These are phyloP conservation scores for Lunularia cruciata DNA, from an alignment of 225 moss, liverwort and hornwort species.

Conservation along the genomic window DNA sequence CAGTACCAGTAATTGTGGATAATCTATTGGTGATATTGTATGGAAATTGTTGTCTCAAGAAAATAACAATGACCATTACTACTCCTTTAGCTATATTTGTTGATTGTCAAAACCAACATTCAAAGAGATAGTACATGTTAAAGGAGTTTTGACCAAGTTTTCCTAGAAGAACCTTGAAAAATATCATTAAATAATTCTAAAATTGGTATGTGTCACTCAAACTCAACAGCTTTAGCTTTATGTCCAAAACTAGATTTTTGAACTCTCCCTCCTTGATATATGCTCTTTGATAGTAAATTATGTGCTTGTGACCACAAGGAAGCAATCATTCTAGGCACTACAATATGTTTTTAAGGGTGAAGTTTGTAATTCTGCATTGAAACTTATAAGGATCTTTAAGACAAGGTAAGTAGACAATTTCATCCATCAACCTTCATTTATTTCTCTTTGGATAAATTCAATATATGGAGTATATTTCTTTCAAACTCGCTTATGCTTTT, in stretches of 20 bases:
- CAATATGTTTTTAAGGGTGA: too few species aligned
- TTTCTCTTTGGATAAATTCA: too few species aligned
- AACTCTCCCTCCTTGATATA: neutral
- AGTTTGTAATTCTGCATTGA: too few species aligned
- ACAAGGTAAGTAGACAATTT: too few species aligned
- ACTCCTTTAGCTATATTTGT: conserved; percentile 52
- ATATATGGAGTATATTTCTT: too few species aligned
- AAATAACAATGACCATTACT: conserved; percentile 54
- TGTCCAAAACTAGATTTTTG: too few species aligned
- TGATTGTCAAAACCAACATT: conserved; percentile 29
- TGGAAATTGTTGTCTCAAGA: conserved; percentile 72
- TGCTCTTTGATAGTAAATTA: neutral
- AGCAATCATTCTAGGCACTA: conserved; percentile 82
- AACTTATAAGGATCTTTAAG: too few species aligned
- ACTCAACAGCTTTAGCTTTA: too few species aligned
- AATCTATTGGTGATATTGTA: conserved; percentile 64
- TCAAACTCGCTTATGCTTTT: too few species aligned
- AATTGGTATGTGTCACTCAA: conserved; percentile 64
- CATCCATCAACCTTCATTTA: too few species aligned
- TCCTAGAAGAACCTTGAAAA: conserved; percentile 58
- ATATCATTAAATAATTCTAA: conserved; percentile 68
- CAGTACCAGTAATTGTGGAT: conserved; percentile 53
- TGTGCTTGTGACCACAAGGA: too few species aligned
- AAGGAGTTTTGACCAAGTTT: conserved; percentile 63
- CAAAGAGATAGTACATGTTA: conserved; percentile 52